phyloP scores from a whole-genome alignment of 2,329 filamentous ascomycete species.

The Periconia digitata region DNA sequence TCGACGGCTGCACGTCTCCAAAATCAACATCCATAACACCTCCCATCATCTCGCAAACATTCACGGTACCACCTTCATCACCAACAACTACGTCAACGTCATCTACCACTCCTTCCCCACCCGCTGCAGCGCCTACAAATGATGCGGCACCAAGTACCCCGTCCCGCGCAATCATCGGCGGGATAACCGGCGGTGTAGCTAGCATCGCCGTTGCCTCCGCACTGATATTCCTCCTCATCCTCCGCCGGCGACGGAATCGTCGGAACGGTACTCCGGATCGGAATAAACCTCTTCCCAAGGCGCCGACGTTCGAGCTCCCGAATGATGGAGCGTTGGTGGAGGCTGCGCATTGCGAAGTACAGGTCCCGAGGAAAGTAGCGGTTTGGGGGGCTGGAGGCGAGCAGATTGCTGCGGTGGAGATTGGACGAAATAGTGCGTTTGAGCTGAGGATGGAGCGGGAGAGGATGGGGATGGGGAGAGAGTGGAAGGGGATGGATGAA shows the following conservation, averaged over 20 bases:
- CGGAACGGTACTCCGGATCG: too few species aligned
- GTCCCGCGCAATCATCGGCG: conserved; percentile 19
- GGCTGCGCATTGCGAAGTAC: conserved; percentile 6
- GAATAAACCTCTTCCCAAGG: background rate
- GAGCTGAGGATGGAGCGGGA: background rate
- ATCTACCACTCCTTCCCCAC: conserved; percentile 1
- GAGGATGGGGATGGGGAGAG: background rate
- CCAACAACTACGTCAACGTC: conserved; percentile 4
- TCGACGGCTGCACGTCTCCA: conserved; percentile 23
- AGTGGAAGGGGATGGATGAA: background rate
- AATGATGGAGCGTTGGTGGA: conserved; percentile 16
- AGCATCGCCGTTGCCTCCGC: conserved; percentile 13
- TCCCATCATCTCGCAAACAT: conserved; percentile 1
- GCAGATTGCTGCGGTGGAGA: conserved; percentile 15
- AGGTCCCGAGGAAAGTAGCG: background rate
- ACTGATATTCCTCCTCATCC: conserved; percentile 12
- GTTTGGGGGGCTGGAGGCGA: too few species aligned
- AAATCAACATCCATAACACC: conserved; percentile 7
- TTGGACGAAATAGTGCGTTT: conserved; percentile 22
- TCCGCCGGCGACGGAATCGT: conserved; percentile 7
- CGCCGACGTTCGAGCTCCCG: conserved; percentile 18
- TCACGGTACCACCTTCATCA: conserved; percentile 1
- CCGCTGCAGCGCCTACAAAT: background rate
- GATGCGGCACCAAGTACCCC: conserved; percentile 1
- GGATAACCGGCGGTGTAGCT: conserved; percentile 16